Evolutionary conservation across 2,329 filamentous ascomycete species (phyloP).

Genomic region (Gaeumannomyces sp.): DNA sequence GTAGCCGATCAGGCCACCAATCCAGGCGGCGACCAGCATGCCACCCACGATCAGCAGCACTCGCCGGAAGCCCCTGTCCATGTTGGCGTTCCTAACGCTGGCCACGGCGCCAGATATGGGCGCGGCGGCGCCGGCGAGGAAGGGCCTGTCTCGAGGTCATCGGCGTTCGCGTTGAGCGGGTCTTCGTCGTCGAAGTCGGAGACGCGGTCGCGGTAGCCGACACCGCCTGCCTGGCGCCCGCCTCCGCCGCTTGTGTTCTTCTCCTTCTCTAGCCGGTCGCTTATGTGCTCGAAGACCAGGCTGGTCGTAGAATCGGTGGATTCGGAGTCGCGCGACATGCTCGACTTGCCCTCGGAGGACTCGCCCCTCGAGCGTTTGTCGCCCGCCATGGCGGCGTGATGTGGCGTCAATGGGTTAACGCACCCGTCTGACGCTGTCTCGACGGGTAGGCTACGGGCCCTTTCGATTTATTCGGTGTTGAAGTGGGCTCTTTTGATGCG

Average conservation of each 20-base stretch:
- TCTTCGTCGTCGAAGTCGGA: slow-evolving; percentile 39
- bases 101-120: slow-evolving; percentile 28
- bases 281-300: slow-evolving; percentile 71
- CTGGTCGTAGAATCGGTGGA: slow-evolving; percentile 82
- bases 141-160: slow-evolving; percentile 47
- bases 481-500: background rate
- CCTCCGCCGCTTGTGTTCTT: background rate
- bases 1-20: slow-evolving; percentile 61
- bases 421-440: background rate
- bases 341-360: slow-evolving; percentile 14
- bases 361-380: background rate
- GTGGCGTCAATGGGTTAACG: background rate
- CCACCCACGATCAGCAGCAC: slow-evolving; percentile 54
- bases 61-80: slow-evolving; percentile 60
- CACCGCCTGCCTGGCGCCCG: slow-evolving; percentile 8
- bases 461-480: background rate
- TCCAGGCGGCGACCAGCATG: slow-evolving; percentile 62
- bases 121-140: slow-evolving; percentile 34
- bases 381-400: slow-evolving; percentile 5
- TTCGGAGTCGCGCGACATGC: slow-evolving; percentile 50
- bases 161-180: slow-evolving; percentile 34
- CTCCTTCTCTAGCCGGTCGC: slow-evolving; percentile 39
- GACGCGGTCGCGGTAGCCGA: slow-evolving; percentile 21
- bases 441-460: background rate
- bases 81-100: slow-evolving; percentile 35